Evolutionary conservation across 257 asterid species (phyloP).

Genomic region (Salvia rosmarinus): DNA sequence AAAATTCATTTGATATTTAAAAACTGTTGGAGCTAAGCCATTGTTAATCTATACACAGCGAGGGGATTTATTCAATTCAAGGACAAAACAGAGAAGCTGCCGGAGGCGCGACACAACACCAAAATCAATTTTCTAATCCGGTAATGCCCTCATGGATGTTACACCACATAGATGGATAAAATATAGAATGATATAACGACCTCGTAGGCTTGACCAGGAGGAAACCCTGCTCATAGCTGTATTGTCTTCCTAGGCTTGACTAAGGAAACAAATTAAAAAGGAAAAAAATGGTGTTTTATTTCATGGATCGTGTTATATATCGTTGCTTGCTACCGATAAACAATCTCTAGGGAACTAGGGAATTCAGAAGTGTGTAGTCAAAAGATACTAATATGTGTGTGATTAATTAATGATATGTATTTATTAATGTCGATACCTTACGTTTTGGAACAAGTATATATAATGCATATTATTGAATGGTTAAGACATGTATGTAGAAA

Average conservation of each 20-base stretch:
- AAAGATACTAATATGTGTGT: not conserved
- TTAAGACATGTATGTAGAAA: no score
- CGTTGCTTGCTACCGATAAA: not conserved
- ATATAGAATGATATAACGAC: not conserved
- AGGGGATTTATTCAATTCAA: slow-evolving; percentile 40
- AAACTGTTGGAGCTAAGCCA: no score
- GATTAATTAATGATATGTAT: not conserved
- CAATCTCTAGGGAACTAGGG: not conserved
- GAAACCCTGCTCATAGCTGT: not conserved
- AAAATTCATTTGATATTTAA: no score
- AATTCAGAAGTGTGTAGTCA: not conserved
- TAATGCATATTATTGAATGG: not conserved
- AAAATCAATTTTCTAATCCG: slow-evolving; percentile 42
- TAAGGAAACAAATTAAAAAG: not conserved
- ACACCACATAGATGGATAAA: slow-evolving; percentile 37
- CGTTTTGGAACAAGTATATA: not conserved
- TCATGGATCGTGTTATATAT: not conserved
- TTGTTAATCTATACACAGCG: slow-evolving; percentile 30
- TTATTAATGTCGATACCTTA: not conserved
- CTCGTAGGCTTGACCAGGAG: no score
- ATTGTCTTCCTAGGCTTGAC: not conserved
- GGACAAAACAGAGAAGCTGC: slow-evolving; percentile 46
- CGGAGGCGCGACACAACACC: slow-evolving; percentile 46
- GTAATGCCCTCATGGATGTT: slow-evolving; percentile 76
- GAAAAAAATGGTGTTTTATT: no score